Percentiles rank a stretch among this genome's conserved stretches.
Evolutionary conservation across 2,329 filamentous ascomycete species (phyloP).

Genomic region (Colletotrichum sp.): DNA sequence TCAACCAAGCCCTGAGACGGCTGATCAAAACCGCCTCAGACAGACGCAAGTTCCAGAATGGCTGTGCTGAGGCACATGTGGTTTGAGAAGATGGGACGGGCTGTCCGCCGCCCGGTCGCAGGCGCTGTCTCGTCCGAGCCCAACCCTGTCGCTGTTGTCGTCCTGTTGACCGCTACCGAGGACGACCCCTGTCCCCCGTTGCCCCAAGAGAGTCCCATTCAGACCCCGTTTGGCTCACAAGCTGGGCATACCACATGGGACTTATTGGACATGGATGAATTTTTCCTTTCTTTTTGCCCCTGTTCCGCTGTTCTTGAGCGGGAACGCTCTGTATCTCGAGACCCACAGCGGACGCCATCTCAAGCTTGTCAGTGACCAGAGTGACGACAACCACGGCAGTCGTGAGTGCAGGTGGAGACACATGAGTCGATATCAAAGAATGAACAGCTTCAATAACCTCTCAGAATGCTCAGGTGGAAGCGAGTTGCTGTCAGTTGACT

Average conservation of each 20-base stretch:
- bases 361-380: background rate
- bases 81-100: constrained; percentile 29
- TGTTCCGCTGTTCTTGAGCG: background rate
- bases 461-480: background rate
- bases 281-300: background rate
- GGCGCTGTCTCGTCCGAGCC: constrained; percentile 6
- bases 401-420: background rate
- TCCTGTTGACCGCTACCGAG: background rate
- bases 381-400: background rate
- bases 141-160: background rate
- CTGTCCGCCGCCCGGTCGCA: constrained; percentile 12
- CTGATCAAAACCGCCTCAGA: constrained; percentile 25
- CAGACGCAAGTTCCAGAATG: constrained; percentile 19
- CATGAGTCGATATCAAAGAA: background rate
- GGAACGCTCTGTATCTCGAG: background rate
- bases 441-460: background rate
- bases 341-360: background rate
- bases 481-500: background rate
- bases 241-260: background rate
- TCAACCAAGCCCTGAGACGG: constrained; percentile 26
- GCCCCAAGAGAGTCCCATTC: constrained; percentile 1
- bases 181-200: background rate
- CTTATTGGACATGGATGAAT: constrained; percentile 8
- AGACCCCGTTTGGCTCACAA: background rate
- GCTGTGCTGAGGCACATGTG: constrained; percentile 31